A percentile compares a stretch with the other conserved stretches of the same genome.
Conservation (phyloP, 345 rosid species). For the Sonneratia alba region DNA sequence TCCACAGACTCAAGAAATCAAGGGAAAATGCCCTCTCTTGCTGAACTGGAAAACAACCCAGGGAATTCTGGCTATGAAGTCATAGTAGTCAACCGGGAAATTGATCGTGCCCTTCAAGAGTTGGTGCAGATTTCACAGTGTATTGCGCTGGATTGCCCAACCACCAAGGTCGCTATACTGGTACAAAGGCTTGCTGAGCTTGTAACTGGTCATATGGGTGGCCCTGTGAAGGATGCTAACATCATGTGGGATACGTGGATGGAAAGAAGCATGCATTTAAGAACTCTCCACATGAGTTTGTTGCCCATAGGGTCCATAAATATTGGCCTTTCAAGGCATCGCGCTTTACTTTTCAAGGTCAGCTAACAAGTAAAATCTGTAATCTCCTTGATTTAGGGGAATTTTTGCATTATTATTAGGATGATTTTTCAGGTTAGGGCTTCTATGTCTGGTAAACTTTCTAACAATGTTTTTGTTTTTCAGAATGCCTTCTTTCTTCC, state of each 20-base stretch:
- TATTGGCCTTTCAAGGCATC: conserved; percentile 88
- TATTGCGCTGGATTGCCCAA: conserved; percentile 60
- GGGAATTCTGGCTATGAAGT: conserved; percentile 74
- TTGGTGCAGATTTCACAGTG: conserved; percentile 77
- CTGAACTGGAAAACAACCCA: conserved; percentile 67
- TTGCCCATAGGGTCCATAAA: conserved; percentile 85
- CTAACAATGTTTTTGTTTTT: neutral
- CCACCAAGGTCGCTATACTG: conserved; percentile 46
- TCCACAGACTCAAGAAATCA: conserved; percentile 45
- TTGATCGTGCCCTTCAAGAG: conserved; percentile 74
- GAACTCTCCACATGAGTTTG: conserved; percentile 66
- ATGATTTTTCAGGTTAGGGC: neutral
- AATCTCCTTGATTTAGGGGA: neutral
- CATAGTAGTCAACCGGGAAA: conserved; percentile 55
- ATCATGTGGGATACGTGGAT: conserved; percentile 72
- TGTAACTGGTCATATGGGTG: conserved; percentile 97
- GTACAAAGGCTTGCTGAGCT: conserved; percentile 87
- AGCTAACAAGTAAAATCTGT: conserved; percentile 14
- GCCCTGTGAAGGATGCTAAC: conserved; percentile 87
- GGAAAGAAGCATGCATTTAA: conserved; percentile 73
- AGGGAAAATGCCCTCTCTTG: conserved; percentile 80
- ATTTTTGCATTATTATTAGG: neutral
- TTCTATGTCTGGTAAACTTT: neutral
- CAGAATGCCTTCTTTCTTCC: neutral
- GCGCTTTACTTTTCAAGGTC: conserved; percentile 99